Evolutionary conservation across 176 grass and related monocot genomes (phyloP).

Genomic region (Oryza australiensis): DNA sequence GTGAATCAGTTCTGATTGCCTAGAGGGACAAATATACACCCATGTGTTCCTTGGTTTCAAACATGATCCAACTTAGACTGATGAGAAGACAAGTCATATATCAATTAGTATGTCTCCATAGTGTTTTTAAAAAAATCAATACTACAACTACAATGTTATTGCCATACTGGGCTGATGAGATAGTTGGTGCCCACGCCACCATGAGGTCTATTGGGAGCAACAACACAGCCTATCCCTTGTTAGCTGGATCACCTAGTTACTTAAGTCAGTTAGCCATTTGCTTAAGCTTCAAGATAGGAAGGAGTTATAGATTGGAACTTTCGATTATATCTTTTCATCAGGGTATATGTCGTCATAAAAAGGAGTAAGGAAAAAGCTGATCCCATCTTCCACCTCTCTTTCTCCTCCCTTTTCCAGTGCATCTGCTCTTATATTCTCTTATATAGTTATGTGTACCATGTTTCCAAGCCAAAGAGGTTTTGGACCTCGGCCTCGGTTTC

Average conservation of each 20-base stretch:
- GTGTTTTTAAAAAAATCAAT: neutral
- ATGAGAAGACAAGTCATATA: neutral
- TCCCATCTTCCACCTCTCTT: neutral
- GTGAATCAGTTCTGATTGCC: neutral
- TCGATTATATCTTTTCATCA: neutral
- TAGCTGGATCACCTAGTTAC: neutral
- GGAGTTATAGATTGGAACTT: neutral
- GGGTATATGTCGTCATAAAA: neutral
- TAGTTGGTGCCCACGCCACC: neutral
- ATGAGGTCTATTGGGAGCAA: neutral
- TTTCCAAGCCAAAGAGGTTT: neutral
- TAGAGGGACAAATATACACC: constrained; percentile 13
- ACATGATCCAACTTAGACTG: neutral
- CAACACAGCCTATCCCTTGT: neutral
- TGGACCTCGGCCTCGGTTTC: neutral
- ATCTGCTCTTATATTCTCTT: neutral
- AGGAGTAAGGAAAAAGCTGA: neutral
- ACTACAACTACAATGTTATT: constrained; percentile 3
- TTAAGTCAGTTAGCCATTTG: neutral
- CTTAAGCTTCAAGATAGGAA: neutral
- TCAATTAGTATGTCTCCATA: neutral
- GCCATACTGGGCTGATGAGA: neutral
- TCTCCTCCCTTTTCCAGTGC: neutral
- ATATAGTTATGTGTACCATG: neutral
- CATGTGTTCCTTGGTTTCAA: constrained; percentile 24